Evolutionary conservation across 768 basidiomycete genomes (phyloP).

Genomic region (Neoboletus brunneissimus): DNA sequence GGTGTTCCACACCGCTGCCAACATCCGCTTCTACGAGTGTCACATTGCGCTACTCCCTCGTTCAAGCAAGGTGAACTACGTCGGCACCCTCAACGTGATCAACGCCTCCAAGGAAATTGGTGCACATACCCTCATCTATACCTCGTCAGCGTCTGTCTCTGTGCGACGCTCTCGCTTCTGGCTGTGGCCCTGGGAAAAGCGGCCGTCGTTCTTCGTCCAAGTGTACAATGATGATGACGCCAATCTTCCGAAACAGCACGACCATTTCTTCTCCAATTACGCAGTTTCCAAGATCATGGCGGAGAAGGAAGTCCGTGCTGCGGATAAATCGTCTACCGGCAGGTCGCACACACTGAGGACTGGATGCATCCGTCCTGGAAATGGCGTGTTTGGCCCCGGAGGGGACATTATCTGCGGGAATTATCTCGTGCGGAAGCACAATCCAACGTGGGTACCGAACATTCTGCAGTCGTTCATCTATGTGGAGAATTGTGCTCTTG

Average conservation of each 20-base stretch:
- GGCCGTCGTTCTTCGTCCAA: constrained; percentile 58
- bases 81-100: constrained; percentile 66
- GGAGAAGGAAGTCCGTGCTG: constrained; percentile 46
- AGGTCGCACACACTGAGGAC: constrained; percentile 48
- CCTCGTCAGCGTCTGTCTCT: constrained; percentile 67
- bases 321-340: constrained; percentile 37
- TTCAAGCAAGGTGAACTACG: constrained; percentile 62
- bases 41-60: constrained; percentile 45
- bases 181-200: constrained; percentile 74
- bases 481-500: constrained; percentile 73
- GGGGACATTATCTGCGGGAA: constrained; percentile 68
- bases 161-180: constrained; percentile 58
- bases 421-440: constrained; percentile 56
- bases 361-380: constrained; percentile 75
- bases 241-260: constrained; percentile 49
- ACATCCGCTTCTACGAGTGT: constrained; percentile 76
- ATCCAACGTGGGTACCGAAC: constrained; percentile 59
- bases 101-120: constrained; percentile 54
- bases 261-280: constrained; percentile 76
- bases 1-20: constrained; percentile 75
- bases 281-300: constrained; percentile 62
- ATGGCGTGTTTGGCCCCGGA: constrained; percentile 72
- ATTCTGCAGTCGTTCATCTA: constrained; percentile 65
- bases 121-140: constrained; percentile 60
- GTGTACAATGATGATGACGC: constrained; percentile 59